Percentiles rank a stretch among this genome's conserved stretches.
These are phyloP conservation scores for Spinacia oleracea DNA, from an alignment of 179 eudicot species.

Conservation along the genomic window DNA sequence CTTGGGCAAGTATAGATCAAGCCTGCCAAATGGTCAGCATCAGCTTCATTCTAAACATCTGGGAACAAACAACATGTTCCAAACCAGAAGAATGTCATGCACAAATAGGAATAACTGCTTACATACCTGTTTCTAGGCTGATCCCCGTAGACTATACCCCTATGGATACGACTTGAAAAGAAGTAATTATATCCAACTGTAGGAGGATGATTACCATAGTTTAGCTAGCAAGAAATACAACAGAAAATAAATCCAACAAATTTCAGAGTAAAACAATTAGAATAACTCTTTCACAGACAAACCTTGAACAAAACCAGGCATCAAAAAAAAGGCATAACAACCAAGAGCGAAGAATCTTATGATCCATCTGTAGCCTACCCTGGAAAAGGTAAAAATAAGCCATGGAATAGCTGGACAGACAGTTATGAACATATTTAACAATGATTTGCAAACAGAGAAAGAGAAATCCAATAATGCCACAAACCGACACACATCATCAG, in stretches of 20 bases:
- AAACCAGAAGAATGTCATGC: background rate
- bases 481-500: background rate
- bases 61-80: background rate
- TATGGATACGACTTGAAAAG: conserved; percentile 65
- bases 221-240: conserved; percentile 9
- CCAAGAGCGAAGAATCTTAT: conserved; percentile 79
- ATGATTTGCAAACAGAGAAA: background rate
- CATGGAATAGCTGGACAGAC: conserved; percentile 13
- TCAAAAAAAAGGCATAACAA: conserved; percentile 68
- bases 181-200: conserved; percentile 90
- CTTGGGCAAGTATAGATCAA: conserved; percentile 90
- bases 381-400: conserved; percentile 59
- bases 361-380: conserved; percentile 96
- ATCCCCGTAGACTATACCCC: conserved; percentile 81
- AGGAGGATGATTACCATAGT: conserved; percentile 20
- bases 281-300: conserved; percentile 21
- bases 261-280: background rate
- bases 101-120: background rate
- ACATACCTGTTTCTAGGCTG: conserved; percentile 85
- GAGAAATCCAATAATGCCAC: conserved; percentile 4
- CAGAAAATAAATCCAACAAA: background rate
- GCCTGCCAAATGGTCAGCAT: conserved; percentile 48
- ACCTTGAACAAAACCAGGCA: conserved; percentile 98
- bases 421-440: background rate
- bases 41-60: conserved; percentile 18